Base-by-base conservation (phyloP, 2,329 filamentous ascomycete genomes). In the Hypocrella siamensis region DNA sequence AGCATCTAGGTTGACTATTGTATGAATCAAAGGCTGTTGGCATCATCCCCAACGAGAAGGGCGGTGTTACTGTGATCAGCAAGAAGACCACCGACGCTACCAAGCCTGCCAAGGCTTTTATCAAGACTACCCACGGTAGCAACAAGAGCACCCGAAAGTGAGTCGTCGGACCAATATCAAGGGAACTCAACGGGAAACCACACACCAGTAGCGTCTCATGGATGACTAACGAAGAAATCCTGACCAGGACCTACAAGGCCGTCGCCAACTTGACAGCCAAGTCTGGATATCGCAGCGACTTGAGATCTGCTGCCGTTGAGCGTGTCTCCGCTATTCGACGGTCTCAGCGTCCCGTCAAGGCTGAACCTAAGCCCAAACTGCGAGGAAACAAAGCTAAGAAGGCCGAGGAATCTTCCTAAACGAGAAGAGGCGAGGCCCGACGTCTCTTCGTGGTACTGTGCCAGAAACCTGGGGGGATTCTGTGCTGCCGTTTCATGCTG, bases 281-380 rank as follows among this genome's bases (percentile, higher is more conserved):
- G 75, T 70, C 71, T 56, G 73, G 77, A 54, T 98, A 96, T 79
- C 82, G 81, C 49, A 51, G 70, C 50, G 81, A 88, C 57, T 70
- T 86, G 60, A 79, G 79, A 47, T 63, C 71, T 52, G 67, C 68
- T 51, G 86, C 88, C 49, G 77, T 96, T 52, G 67, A 84, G 61
- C 83, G 90, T 53, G 84, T 80, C 54, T 85, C 78, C 51, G 84
- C 85, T 51, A 72, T 93, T 67, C 80, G 78, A 60, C 67, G 69
- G 52, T 75, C 79, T 48, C 80, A 92, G 73, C 70, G 69, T 56
- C 64, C 77, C 46, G 74, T 78, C 63, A 92, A 92, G 77, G 69
- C 78, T 39, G 61, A 65, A 42, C 73, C 73, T 48, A 75, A 76
- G 63, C 55, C 60, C 52, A 92, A 93, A 75, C 67, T 68, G 48